These are phyloP conservation scores for Trapa bicornis DNA, from an alignment of 345 rosid species.

Conservation along the genomic window DNA sequence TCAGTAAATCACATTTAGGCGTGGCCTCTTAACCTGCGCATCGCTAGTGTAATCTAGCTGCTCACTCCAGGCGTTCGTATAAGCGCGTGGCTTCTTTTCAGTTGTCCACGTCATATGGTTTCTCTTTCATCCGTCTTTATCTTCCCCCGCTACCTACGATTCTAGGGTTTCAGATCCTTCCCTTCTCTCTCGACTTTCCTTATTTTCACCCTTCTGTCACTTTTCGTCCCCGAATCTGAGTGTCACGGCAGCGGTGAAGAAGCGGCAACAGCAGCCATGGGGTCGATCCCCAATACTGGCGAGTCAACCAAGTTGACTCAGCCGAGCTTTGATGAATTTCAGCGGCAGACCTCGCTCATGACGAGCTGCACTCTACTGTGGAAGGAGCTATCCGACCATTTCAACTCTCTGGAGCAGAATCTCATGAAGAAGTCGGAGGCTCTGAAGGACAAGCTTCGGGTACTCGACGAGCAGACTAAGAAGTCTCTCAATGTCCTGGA, in stretches of 20 bases:
- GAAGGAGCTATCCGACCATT: conserved; percentile 98
- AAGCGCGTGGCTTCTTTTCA: too few species aligned
- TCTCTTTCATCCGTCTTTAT: conserved; percentile 15
- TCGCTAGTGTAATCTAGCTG: background rate
- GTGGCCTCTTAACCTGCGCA: conserved; percentile 20
- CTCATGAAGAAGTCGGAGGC: conserved; percentile 73
- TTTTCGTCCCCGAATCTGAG: background rate
- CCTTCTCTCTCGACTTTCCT: background rate
- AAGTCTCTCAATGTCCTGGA: conserved; percentile 59
- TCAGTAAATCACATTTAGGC: too few species aligned
- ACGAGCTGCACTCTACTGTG: conserved; percentile 96
- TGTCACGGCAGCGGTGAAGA: conserved; percentile 1
- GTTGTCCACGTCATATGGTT: conserved; percentile 36
- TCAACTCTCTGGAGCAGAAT: conserved; percentile 67
- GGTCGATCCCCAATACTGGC: conserved; percentile 95
- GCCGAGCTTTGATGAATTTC: conserved; percentile 87
- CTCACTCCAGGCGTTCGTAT: too few species aligned
- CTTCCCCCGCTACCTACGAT: conserved; percentile 12
- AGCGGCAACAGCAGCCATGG: conserved; percentile 31
- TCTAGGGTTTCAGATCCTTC: conserved; percentile 26
- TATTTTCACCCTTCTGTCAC: background rate
- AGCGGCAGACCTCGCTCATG: conserved; percentile 86
- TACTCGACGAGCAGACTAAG: conserved; percentile 61
- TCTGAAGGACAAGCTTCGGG: conserved; percentile 54
- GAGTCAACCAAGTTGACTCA: conserved; percentile 61